Conservation (phyloP, 2,329 filamentous ascomycete species). For the Podosphaera fusca region DNA sequence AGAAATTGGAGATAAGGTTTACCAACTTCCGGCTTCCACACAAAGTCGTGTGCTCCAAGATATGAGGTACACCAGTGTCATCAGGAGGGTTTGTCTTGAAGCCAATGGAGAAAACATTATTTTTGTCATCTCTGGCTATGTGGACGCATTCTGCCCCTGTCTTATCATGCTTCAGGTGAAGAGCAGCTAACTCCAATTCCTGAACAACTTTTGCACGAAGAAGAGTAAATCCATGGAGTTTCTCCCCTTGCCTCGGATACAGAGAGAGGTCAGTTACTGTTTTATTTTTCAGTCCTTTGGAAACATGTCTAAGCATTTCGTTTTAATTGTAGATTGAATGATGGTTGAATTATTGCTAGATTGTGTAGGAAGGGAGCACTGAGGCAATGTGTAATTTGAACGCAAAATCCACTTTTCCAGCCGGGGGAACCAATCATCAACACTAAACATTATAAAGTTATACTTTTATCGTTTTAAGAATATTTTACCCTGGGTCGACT, state of each 20-base stretch:
- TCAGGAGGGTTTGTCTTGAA: constrained; percentile 98
- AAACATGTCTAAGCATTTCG: constrained; percentile 27
- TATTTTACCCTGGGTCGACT: not conserved
- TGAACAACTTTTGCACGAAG: constrained; percentile 76
- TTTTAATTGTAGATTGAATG: not conserved
- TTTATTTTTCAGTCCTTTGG: constrained; percentile 26
- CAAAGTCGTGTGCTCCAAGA: constrained; percentile 88
- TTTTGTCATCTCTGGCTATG: constrained; percentile 81
- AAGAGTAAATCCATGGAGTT: constrained; percentile 83
- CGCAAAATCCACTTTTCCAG: not conserved
- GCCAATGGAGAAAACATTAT: constrained; percentile 98
- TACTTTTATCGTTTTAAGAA: not conserved
- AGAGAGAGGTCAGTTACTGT: constrained; percentile 55
- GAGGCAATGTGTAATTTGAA: too few species aligned
- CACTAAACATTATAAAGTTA: not conserved
- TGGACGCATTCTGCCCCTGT: constrained; percentile 92
- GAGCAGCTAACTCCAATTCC: constrained; percentile 75
- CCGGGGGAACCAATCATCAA: not conserved
- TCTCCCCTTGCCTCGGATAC: constrained; percentile 59
- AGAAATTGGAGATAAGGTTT: not conserved
- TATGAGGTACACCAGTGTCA: constrained; percentile 88
- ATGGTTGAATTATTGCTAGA: not conserved
- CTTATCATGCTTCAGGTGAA: constrained; percentile 81
- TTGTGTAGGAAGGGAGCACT: too few species aligned
- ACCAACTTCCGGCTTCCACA: constrained; percentile 79